Percentiles rank a stretch among this genome's conserved stretches.
These are phyloP conservation scores for Polyplosphaeria fusca DNA, from an alignment of 495 filamentous ascomycete species.

Conservation along the genomic window DNA sequence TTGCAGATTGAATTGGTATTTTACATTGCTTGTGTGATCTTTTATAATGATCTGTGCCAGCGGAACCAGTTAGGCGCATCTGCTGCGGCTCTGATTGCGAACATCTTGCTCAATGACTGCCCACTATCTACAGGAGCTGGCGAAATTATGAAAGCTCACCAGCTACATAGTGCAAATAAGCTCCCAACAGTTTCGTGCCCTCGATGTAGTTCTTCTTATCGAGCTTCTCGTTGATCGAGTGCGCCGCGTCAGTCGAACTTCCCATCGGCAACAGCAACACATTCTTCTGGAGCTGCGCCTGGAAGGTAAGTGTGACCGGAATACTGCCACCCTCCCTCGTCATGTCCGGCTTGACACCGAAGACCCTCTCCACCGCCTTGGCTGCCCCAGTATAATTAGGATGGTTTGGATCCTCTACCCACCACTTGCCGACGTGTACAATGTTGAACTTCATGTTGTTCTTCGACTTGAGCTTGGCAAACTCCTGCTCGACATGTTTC, in stretches of 20 bases:
- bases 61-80: no score
- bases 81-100: no score
- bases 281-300: constrained; percentile 98
- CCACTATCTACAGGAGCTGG: no score
- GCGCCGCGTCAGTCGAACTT: constrained; percentile 90
- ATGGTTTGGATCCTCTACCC: constrained; percentile 93
- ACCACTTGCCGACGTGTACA: constrained; percentile 94
- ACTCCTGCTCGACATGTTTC: constrained; percentile 72
- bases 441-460: constrained; percentile 79
- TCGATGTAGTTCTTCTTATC: constrained; percentile 97
- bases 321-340: constrained; percentile 97
- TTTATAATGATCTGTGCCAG: no score
- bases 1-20: no score
- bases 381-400: constrained; percentile 95
- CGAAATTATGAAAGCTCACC: constrained; percentile 68
- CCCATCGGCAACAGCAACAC: constrained; percentile 95
- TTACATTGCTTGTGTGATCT: no score
- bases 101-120: no score
- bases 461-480: constrained; percentile 81
- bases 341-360: constrained; percentile 87
- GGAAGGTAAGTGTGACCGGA: constrained; percentile 93
- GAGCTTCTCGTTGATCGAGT: constrained; percentile 97
- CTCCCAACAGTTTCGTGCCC: constrained; percentile 91
- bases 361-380: constrained; percentile 91
- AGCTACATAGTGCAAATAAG: constrained; percentile 94